A percentile compares a stretch with the other conserved stretches of the same genome.
Conservation (phyloP, 805 yeast genomes). For the Wickerhamomyces ciferrii region DNA sequence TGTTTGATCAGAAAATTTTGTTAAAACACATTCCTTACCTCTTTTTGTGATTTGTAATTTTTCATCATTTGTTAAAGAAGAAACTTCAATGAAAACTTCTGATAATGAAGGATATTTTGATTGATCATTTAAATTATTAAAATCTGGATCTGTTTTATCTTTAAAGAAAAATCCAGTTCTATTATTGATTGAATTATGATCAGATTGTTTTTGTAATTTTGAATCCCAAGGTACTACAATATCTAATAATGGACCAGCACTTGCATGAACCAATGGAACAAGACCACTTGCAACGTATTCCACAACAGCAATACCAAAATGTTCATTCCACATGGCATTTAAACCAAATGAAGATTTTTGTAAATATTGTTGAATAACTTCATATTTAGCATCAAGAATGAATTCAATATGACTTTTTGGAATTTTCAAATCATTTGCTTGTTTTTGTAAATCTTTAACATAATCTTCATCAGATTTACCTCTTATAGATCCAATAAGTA, state of each 20-base stretch:
- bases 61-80: conserved; percentile 30
- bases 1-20: conserved; percentile 56
- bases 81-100: conserved; percentile 41
- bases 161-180: conserved; percentile 80
- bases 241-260: conserved; percentile 92
- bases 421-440: conserved; percentile 39
- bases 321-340: conserved; percentile 99
- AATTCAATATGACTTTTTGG: conserved; percentile 41
- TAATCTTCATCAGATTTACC: conserved; percentile 56
- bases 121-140: conserved; percentile 13
- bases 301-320: conserved; percentile 95
- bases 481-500: conserved; percentile 83
- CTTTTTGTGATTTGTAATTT: conserved; percentile 37
- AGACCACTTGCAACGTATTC: conserved; percentile 85
- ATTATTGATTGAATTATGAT: conserved; percentile 28
- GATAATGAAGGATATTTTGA: conserved; percentile 40
- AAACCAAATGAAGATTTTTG: conserved; percentile 65
- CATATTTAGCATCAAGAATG: conserved; percentile 70
- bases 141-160: conserved; percentile 71
- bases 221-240: conserved; percentile 61
- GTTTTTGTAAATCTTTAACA: conserved; percentile 42
- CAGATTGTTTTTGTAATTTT: conserved; percentile 19
- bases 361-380: conserved; percentile 50
- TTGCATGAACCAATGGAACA: conserved; percentile 86
- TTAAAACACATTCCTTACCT: conserved; percentile 38